These are phyloP conservation scores for Anisodus acutangulus DNA, from an alignment of 257 asterid genomes.

Conservation along the genomic window DNA sequence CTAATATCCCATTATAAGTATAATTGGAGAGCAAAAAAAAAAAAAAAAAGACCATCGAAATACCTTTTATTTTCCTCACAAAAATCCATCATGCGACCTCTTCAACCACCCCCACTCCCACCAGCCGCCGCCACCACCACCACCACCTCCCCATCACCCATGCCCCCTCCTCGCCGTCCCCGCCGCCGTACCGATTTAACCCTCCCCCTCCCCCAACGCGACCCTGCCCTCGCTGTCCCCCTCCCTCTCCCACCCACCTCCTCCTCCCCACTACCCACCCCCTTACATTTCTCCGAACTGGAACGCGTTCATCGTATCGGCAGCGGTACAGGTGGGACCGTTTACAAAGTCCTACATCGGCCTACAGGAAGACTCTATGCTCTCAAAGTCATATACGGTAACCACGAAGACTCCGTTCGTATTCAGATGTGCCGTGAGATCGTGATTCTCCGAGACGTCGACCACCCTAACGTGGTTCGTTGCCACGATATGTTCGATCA, in stretches of 20 bases:
- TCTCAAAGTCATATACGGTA: constrained; percentile 78
- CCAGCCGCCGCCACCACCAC: constrained; percentile 38
- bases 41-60: neutral
- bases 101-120: constrained; percentile 60
- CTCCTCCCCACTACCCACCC: constrained; percentile 36
- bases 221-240: constrained; percentile 73
- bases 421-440: constrained; percentile 87
- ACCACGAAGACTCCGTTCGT: constrained; percentile 81
- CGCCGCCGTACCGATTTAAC: constrained; percentile 61
- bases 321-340: constrained; percentile 89
- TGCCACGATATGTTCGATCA: constrained; percentile 80
- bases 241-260: constrained; percentile 63
- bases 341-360: constrained; percentile 86
- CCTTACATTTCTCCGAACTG: constrained; percentile 62
- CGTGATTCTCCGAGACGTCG: constrained; percentile 88
- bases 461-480: constrained; percentile 73
- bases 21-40: neutral
- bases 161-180: constrained; percentile 29
- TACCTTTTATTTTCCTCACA: neutral
- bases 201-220: constrained; percentile 82
- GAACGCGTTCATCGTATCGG: constrained; percentile 87
- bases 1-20: neutral
- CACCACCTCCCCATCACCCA: constrained; percentile 32
- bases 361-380: constrained; percentile 68
- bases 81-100: constrained; percentile 57